These are phyloP conservation scores for Polygonum maritimum DNA, from an alignment of 148 eudicot species.

Conservation along the genomic window DNA sequence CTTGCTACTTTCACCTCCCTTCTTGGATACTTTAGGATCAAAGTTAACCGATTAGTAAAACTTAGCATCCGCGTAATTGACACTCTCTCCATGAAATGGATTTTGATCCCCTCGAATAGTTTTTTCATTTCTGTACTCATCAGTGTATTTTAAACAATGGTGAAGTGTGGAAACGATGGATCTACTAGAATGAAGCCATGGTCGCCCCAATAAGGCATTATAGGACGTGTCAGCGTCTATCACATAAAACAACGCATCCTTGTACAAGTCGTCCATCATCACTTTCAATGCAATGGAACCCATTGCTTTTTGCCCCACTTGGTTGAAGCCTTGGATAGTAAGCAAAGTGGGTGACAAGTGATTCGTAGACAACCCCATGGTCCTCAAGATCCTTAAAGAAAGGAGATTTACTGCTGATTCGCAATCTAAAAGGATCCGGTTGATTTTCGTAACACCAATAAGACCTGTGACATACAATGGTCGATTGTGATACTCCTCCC, in stretches of 20 bases:
- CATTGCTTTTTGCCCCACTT: not conserved
- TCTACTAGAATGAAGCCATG: not conserved
- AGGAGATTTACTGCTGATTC: not conserved
- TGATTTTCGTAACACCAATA: not conserved
- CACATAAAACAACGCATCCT: not conserved
- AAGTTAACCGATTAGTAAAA: no score
- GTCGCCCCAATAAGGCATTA: not conserved
- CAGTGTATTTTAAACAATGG: not conserved
- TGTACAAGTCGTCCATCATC: not conserved
- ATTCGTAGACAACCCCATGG: not conserved
- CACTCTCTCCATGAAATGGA: not conserved
- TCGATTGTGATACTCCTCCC: not conserved
- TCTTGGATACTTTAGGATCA: not conserved
- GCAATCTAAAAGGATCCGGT: not conserved
- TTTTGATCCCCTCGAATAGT: not conserved
- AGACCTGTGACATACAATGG: not conserved
- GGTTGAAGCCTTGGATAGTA: not conserved
- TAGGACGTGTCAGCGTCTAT: not conserved
- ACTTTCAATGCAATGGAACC: not conserved
- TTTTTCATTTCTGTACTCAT: not conserved
- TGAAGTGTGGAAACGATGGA: not conserved
- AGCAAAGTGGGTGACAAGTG: not conserved
- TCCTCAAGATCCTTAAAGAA: not conserved
- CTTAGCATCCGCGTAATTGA: not conserved
- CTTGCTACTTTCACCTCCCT: not conserved